Evolutionary conservation across 2,329 filamentous ascomycete species (phyloP).

Genomic region (Alternaria tenuissima): DNA sequence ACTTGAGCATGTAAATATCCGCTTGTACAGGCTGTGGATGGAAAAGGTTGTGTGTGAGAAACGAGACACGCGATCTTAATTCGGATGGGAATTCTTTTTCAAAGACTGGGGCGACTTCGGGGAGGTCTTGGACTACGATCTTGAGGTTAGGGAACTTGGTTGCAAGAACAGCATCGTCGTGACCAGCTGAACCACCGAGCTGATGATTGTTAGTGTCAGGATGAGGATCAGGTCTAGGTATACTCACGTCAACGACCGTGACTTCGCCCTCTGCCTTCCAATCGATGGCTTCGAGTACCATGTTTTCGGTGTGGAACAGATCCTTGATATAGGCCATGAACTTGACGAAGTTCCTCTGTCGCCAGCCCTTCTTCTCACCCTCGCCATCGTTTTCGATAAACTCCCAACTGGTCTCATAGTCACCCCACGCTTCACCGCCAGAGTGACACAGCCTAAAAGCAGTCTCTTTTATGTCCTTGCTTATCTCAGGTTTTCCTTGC

Average conservation of each 20-base stretch:
- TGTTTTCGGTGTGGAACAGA: slow-evolving; percentile 38
- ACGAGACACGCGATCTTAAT: slow-evolving; percentile 41
- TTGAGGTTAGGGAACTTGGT: slow-evolving; percentile 36
- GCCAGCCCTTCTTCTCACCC: slow-evolving; percentile 42
- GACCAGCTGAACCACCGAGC: slow-evolving; percentile 43
- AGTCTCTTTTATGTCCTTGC: slow-evolving; percentile 34
- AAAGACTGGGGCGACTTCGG: slow-evolving; percentile 35
- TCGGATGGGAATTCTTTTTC: slow-evolving; percentile 32
- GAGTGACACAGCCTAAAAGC: slow-evolving; percentile 42
- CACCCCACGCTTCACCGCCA: slow-evolving; percentile 32
- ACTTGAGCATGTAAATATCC: slow-evolving; percentile 65
- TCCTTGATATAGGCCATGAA: slow-evolving; percentile 49
- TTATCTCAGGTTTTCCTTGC: slow-evolving; percentile 35
- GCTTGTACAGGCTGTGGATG: slow-evolving; percentile 62
- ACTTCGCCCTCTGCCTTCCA: slow-evolving; percentile 36
- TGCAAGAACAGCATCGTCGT: slow-evolving; percentile 42
- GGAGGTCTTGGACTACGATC: slow-evolving; percentile 45
- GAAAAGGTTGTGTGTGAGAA: slow-evolving; percentile 66
- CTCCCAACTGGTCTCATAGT: slow-evolving; percentile 36
- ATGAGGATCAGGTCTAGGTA: not conserved
- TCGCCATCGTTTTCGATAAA: slow-evolving; percentile 45
- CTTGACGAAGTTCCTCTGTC: slow-evolving; percentile 40
- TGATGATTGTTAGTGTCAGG: slow-evolving; percentile 9
- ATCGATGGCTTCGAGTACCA: slow-evolving; percentile 37
- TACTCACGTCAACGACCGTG: slow-evolving; percentile 40